A percentile compares a stretch with the other conserved stretches of the same genome.
phyloP scores from a whole-genome alignment of 345 rosid genomes.

The Orychophragmus violaceus region DNA sequence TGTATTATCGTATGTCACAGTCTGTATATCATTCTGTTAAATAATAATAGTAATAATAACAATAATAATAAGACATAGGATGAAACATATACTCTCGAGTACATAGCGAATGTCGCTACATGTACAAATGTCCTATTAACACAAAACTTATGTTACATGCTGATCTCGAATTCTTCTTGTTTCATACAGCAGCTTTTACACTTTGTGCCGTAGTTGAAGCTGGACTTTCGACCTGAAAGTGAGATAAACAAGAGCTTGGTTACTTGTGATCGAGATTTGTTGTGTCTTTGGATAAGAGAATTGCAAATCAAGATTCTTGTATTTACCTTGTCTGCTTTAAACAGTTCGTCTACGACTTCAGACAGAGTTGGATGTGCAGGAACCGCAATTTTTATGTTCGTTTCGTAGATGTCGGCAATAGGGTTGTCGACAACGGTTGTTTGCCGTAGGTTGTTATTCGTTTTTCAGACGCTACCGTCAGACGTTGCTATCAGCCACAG shows the following conservation, averaged over 20 bases:
- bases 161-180: neutral
- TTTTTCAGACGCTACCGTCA: too few species aligned
- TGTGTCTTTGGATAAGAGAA: neutral
- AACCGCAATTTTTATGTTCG: conserved; percentile 87
- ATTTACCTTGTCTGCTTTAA: conserved; percentile 78
- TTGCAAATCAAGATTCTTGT: neutral
- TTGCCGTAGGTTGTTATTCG: too few species aligned
- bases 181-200: conserved; percentile 17
- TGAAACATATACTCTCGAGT: neutral
- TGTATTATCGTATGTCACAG: neutral
- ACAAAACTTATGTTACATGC: conserved; percentile 19
- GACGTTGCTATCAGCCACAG: too few species aligned
- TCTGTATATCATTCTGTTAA: neutral
- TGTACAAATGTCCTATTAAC: conserved; percentile 14
- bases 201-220: conserved; percentile 3
- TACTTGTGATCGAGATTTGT: neutral
- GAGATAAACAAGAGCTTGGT: neutral
- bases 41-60: neutral
- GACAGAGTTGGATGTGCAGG: conserved; percentile 98
- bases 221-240: conserved; percentile 19
- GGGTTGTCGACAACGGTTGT: too few species aligned
- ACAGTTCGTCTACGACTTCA: conserved; percentile 89
- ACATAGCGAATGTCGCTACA: neutral
- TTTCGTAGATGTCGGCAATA: too few species aligned
- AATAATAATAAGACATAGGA: neutral